Evolutionary conservation across 805 yeast species (phyloP), one percentile per base, ranked within the genome.

Genomic region (Yarrowia osloensis): DNA sequence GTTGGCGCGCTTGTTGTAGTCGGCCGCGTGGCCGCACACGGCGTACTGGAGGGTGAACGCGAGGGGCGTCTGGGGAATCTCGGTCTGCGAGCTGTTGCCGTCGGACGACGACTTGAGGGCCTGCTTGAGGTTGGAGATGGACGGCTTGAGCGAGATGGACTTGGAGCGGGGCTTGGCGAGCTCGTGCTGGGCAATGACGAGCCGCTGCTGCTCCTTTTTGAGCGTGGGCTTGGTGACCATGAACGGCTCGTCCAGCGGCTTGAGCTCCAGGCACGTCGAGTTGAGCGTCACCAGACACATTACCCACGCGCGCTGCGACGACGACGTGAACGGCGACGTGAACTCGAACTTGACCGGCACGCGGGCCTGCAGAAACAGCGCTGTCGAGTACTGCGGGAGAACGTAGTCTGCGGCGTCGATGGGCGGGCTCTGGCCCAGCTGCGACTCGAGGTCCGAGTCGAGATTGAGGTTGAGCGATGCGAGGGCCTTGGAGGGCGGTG

Each of bases 21-120:
- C 99, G 1, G 85, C 81, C 0, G 98, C 97, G 15, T 91, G 79
- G 0, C 99, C 99, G 52, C 90, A 78, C 72, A 83, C 86, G 13
- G 95, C 93, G 77, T 88, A 87, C 76, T 95, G 98, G 42, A 94
- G 80, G 1, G 97, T 86, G 76, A 86, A 93, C 0, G 91, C 84
- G 17, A 54, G 61, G 3, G 61, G 44, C 22, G 42, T 54, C 22
- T 35, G 42, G 5, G 61, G 61, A 6, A 54, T n/a, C 19, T 50
- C 55, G 12, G 19, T 39, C 17, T 19, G 46, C 26, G 33, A 17
- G 55, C 70, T 19, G 87, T 81, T 44, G 74, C 31, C 15, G 19
- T 28, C 47, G 75, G 19, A 70, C 22, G 24, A 47, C 33, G 39
- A 29, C 31, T 61, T 61, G 54, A 57, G 65, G 21, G 17, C 61